Evolutionary conservation across 257 asterid genomes (phyloP), one percentile per base, ranked within the genome.

Genomic region (Buddleja alternifolia): DNA sequence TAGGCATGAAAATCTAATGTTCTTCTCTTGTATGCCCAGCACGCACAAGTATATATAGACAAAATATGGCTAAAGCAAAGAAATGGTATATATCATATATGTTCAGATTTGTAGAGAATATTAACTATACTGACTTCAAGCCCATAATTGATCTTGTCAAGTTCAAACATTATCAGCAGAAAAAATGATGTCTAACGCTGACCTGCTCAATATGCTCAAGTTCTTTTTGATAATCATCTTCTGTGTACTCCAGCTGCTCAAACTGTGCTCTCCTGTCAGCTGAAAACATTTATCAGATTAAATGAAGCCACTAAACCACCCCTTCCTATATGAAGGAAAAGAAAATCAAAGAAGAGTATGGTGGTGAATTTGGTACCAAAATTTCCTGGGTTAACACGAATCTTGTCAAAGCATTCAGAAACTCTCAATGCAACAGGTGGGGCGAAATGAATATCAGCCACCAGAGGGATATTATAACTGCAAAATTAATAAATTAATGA

Each of bases 251-350:
- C 66, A 94, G 84, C 77, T 62, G 66, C 85, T 94, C 98, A 54
- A 94, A 94, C 81, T 94, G 99, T 1, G 99, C 99, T 77, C 99
- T 85, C 69, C 99, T 83, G 79, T 94, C 99, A 82, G 99, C 99
- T 94, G 93, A 73, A 85, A 82, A 55, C 39, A 63, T 66, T 69
- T 55, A 61, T 23, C 17, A n/a, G 25, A 19, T 73, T 60, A 68
- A 40, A 58, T 73, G 7, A 50, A 68, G 60, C 41, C 73, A 20
- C 29, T 48, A 40, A 20, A 56, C 20, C 64, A 62, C 10, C 55
- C 40, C n/a, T 0, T 19, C 44, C 4, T 21, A 11, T 44, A 19
- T 25, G 4, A 56, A 19, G 1, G 10, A 50, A 65, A 10, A 51
- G 6, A 68, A 12, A 66, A 46, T 4, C 19, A 63, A 19, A 40